Percentiles rank a stretch among this genome's conserved stretches.
Evolutionary conservation across 208 protist genomes (phyloP).

Genomic region (Novymonas esmeraldas): DNA sequence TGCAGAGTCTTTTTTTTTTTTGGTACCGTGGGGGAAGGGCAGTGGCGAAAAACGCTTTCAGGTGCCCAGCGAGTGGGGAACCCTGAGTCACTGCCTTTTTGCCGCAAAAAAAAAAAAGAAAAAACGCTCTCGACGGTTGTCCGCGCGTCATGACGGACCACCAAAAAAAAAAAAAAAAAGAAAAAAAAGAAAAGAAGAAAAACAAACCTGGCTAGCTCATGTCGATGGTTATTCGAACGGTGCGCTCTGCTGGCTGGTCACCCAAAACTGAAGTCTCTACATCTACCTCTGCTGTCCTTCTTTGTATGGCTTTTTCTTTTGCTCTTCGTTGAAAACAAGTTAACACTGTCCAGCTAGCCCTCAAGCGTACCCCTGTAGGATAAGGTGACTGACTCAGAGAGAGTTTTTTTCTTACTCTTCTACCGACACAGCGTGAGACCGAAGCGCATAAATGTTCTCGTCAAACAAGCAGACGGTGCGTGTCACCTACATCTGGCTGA

Average conservation of each 20-base stretch:
- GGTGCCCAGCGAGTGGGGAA: background rate
- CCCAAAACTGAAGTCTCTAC: too few species aligned
- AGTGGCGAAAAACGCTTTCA: too few species aligned
- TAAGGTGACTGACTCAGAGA: too few species aligned
- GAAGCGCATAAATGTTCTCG: conserved; percentile 22
- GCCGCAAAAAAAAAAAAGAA: background rate
- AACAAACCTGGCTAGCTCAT: too few species aligned
- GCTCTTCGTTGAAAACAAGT: background rate
- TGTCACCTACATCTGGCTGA: conserved; percentile 90
- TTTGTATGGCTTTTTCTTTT: background rate
- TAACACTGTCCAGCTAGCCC: too few species aligned
- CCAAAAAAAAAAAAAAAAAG: conserved; percentile 11
- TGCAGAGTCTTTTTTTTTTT: too few species aligned
- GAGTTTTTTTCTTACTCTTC: background rate
- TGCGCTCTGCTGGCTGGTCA: too few species aligned
- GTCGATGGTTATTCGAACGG: too few species aligned
- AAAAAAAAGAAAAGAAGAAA: background rate
- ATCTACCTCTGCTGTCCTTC: background rate
- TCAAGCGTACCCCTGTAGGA: too few species aligned
- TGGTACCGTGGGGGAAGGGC: too few species aligned
- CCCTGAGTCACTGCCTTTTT: background rate
- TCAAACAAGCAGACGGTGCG: conserved; percentile 52
- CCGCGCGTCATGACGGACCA: too few species aligned
- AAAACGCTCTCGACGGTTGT: too few species aligned
- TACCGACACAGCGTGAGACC: background rate